Evolutionary conservation across 169 alveolate species (phyloP), one percentile per base, ranked within the genome.

Genomic region (Blepharisma undulans): DNA sequence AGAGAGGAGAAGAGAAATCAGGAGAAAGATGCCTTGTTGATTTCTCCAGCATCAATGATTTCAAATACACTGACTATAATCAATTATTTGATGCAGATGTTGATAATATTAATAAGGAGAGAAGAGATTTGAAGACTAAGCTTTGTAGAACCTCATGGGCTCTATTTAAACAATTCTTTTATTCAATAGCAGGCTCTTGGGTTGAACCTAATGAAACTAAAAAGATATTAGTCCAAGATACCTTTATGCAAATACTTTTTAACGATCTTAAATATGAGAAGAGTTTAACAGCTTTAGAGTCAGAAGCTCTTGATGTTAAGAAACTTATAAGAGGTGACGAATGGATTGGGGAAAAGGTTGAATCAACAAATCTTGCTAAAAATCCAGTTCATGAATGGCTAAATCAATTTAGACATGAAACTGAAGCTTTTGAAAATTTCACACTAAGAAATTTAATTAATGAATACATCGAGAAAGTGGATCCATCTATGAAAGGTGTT

Each of bases 381-480:
- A 86, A 27, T 19, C 76, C 81, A 22, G 72, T 86, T 71, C 34
- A 61, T 22, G 91, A 66, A 59, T 86, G 91, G 85, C 29, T 86
- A n/a, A 27, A 36, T 8, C 48, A n/a, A 21, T 86, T 86, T 61
- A 36, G 36, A 10, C n/a, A 27, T 36, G 76, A 86, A 33, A 79
- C 87, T 79, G 87, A 79, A 79, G 61, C 19, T 22, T 29, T 79
- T 1, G 87, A 33, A 79, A 33, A 29, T 27, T 25, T 27, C 12
- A 7, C 34, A 2, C 36, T 79, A 7, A 79, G 61, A 79, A 33
- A 79, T 32, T n/a, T 79, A n/a, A 79, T 79, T 33, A 33, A 79
- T 27, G 27, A 29, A 0, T 79, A 79, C 87, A 33, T 79, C 12
- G 66, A 79, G 10, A 79, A 79, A 30, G 87, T 33, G 0, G 87